These are phyloP conservation scores for Huntiella abstrusa DNA, from an alignment of 2,329 filamentous ascomycete genomes.

Conservation along the genomic window DNA sequence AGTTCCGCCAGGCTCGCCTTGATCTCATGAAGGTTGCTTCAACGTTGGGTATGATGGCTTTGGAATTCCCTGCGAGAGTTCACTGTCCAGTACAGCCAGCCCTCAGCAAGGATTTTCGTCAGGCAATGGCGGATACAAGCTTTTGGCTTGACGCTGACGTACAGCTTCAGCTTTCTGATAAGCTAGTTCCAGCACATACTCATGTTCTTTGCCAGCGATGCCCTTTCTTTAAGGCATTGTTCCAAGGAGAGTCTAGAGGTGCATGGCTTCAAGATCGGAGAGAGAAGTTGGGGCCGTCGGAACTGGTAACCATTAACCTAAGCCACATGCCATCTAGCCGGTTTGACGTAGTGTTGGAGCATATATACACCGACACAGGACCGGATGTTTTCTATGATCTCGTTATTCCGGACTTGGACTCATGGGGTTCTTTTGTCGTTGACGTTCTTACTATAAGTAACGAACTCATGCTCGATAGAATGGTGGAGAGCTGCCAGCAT, in stretches of 20 bases:
- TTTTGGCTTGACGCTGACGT: slow-evolving; percentile 72
- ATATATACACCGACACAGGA: slow-evolving; percentile 70
- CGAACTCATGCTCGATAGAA: slow-evolving; percentile 82
- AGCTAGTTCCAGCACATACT: slow-evolving; percentile 58
- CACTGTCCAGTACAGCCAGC: slow-evolving; percentile 47
- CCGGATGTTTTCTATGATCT: slow-evolving; percentile 66
- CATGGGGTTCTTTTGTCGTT: slow-evolving; percentile 74
- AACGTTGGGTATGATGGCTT: slow-evolving; percentile 45
- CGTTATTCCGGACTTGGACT: slow-evolving; percentile 51
- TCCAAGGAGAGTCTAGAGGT: slow-evolving; percentile 70
- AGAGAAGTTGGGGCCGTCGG: slow-evolving; percentile 13
- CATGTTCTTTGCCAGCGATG: slow-evolving; percentile 64
- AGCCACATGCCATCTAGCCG: slow-evolving; percentile 56
- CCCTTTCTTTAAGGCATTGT: slow-evolving; percentile 81
- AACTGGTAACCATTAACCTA: slow-evolving; percentile 52
- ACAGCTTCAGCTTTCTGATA: slow-evolving; percentile 56
- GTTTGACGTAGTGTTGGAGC: slow-evolving; percentile 61
- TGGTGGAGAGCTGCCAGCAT: slow-evolving; percentile 78
- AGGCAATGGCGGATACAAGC: slow-evolving; percentile 44
- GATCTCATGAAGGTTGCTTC: slow-evolving; percentile 80
- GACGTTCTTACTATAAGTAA: slow-evolving; percentile 82
- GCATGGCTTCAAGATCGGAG: slow-evolving; percentile 62
- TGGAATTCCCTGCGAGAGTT: slow-evolving; percentile 61
- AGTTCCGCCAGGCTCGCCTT: slow-evolving; percentile 60
- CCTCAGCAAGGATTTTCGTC: slow-evolving; percentile 50